Percentiles rank a stretch among this genome's conserved stretches.
Evolutionary conservation across 1,139 yeast genomes (phyloP).

Genomic region (Yamadazyma blattariae): DNA sequence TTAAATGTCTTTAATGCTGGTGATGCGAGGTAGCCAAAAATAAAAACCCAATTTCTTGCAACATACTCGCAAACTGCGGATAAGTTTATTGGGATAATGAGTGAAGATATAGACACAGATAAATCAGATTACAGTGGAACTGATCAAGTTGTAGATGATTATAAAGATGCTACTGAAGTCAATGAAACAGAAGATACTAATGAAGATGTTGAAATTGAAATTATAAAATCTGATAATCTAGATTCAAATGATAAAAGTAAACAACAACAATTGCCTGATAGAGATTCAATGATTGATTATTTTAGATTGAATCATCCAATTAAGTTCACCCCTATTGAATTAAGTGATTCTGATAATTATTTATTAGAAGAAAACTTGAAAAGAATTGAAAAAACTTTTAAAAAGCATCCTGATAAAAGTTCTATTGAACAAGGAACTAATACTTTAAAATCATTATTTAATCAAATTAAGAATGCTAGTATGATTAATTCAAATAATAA

Average conservation of each 20-base stretch:
- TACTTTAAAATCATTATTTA: constrained; percentile 41
- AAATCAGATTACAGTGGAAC: constrained; percentile 4
- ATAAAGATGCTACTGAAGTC: not conserved
- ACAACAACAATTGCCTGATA: constrained; percentile 18
- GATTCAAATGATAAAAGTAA: no score
- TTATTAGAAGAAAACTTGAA: constrained; percentile 36
- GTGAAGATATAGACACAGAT: constrained; percentile 1
- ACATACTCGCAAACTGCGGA: no score
- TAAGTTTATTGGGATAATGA: no score
- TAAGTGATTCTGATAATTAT: constrained; percentile 23
- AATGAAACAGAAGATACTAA: not conserved
- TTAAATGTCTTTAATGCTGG: no score
- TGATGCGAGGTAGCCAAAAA: no score
- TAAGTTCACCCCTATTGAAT: constrained; percentile 7
- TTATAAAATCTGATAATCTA: not conserved
- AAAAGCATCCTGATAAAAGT: constrained; percentile 26
- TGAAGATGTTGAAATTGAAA: not conserved
- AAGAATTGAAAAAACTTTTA: constrained; percentile 27
- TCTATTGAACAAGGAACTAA: constrained; percentile 58
- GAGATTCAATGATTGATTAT: constrained; percentile 28
- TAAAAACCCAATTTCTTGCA: no score
- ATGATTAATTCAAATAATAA: constrained; percentile 26
- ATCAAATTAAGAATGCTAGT: constrained; percentile 46
- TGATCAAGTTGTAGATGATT: not conserved
- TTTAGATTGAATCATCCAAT: constrained; percentile 25